Percentiles rank a stretch among this genome's conserved stretches.
Conservation (phyloP, 306 rosid species). For the Fragaria nilgerrensis region DNA sequence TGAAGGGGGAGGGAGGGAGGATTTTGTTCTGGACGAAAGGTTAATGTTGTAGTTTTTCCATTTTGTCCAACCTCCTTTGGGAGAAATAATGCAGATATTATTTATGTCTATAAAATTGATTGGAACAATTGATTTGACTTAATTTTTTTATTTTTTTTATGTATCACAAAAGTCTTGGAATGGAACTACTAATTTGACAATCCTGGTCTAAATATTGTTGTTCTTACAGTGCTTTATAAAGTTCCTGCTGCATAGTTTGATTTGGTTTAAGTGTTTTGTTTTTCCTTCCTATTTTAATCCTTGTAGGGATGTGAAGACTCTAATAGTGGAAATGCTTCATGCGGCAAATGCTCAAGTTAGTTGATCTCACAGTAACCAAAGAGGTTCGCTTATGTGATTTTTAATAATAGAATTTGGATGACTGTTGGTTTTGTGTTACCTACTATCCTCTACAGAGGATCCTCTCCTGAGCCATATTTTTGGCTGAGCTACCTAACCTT, state of each 20-base stretch:
- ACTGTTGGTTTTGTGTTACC: not conserved
- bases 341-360: slow-evolving; percentile 57
- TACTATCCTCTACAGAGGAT: not conserved
- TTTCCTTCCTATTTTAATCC: slow-evolving; percentile 2
- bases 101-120: not conserved
- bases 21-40: too few relatives aligned
- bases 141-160: not conserved
- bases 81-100: not conserved
- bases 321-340: slow-evolving; percentile 93
- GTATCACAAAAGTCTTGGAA: not conserved
- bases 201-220: not conserved
- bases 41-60: not conserved
- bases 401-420: not conserved
- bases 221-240: not conserved
- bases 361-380: slow-evolving; percentile 27
- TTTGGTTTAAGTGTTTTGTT: not conserved
- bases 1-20: too few relatives aligned
- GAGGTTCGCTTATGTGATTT: slow-evolving; percentile 35
- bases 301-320: slow-evolving; percentile 84
- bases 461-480: too few relatives aligned
- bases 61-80: not conserved
- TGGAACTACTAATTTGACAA: not conserved
- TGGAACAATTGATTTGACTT: not conserved
- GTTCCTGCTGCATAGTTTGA: slow-evolving; percentile 16
- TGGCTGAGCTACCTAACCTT: too few relatives aligned